These are phyloP conservation scores for Dactylella cylindrospora DNA, from an alignment of 2,329 filamentous ascomycete genomes.

Conservation along the genomic window DNA sequence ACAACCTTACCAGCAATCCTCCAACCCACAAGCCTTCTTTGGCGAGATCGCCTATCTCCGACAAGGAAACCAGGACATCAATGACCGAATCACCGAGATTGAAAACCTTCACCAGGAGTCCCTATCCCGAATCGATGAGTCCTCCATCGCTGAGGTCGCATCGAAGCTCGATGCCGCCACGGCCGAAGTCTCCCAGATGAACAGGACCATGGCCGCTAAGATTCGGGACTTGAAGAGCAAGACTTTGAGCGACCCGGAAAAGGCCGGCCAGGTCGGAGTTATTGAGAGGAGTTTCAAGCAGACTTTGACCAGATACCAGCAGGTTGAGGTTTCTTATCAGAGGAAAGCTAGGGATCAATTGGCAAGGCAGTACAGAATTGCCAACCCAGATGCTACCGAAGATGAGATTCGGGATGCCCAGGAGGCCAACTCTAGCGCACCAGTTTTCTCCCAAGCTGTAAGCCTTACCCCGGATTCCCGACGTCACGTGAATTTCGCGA, in stretches of 20 bases:
- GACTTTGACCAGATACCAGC: constrained; percentile 79
- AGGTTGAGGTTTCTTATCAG: constrained; percentile 75
- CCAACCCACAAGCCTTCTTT: constrained; percentile 44
- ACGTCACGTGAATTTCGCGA: constrained; percentile 7
- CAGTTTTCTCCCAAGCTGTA: constrained; percentile 82
- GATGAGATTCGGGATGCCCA: constrained; percentile 76
- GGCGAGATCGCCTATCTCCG: constrained; percentile 43
- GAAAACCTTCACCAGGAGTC: constrained; percentile 69
- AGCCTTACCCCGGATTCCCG: constrained; percentile 48
- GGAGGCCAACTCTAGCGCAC: constrained; percentile 65
- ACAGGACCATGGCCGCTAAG: constrained; percentile 75
- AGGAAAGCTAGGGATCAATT: constrained; percentile 80
- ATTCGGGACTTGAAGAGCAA: constrained; percentile 81
- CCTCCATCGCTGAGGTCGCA: constrained; percentile 65
- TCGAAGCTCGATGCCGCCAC: constrained; percentile 72
- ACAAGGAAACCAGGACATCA: constrained; percentile 69
- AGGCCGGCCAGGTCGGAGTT: constrained; percentile 76
- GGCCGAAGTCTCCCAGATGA: constrained; percentile 77
- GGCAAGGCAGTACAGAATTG: constrained; percentile 86
- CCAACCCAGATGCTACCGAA: constrained; percentile 76
- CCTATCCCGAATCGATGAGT: constrained; percentile 73
- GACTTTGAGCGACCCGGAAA: constrained; percentile 72
- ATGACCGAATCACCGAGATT: constrained; percentile 70
- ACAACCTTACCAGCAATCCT: constrained; percentile 19
- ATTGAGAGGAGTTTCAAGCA: constrained; percentile 77